Evolutionary conservation across 441 rosid genomes (phyloP), one percentile per base, ranked within the genome.

Genomic region (Mallotus japonicus): DNA sequence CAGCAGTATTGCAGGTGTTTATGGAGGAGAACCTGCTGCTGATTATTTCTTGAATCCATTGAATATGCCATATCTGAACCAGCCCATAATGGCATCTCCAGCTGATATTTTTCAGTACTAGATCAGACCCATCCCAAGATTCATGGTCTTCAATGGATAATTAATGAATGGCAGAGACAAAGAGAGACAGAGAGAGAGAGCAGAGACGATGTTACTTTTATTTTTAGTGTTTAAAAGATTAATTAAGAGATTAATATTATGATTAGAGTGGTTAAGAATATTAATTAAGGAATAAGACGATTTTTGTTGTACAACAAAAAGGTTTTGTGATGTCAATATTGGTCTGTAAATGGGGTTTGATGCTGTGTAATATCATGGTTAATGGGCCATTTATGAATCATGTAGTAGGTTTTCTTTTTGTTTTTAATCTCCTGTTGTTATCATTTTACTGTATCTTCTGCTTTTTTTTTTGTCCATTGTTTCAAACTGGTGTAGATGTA

Each of bases 41-140:
- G 90, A 84, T 66, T 61, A 77, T 62, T 79, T 85, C 73, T 58
- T 85, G 59, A 86, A 88, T 67, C 93, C 88, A 46, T 34, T 84
- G 75, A 83, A 73, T 22, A 55, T 76, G 80, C 71, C 77, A 24
- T 83, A 61, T 80, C 72, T 81, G 81, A 88, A 87, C 56, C 97
- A 88, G 71, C 92, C 89, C 2, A 80, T 92, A 56, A 84, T 83
- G 87, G 92, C 94, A 2, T 85, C 94, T 81, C 83, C 86, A 78
- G 84, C 85, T 24, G 89, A 88, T 81, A 74, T 86, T 71, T 81
- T 85, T 57, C 82, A 78, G 58, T 83, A 71, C 68, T 85, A 78
- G 56, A 32, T 17, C 6, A 6, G 37, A 20, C 10, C n/a, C 34
- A 19, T 44, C 17, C 19, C 57, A 17, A 65, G 44, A 67, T 34